Conservation (phyloP, 352 stramenopile genomes). For the Globisporangium iwayamae region DNA sequence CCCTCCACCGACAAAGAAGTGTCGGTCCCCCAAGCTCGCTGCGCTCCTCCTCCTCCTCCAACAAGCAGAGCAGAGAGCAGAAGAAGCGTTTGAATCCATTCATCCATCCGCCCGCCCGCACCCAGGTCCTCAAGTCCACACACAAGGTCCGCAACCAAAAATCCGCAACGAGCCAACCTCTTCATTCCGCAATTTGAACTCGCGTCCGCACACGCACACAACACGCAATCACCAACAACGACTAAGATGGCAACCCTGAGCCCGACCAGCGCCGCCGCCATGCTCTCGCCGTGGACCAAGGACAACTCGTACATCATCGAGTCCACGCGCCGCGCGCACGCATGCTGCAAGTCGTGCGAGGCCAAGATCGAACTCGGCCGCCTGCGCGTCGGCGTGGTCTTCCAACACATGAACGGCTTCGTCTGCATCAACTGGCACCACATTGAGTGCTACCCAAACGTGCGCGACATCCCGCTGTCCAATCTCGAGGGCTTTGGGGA, state of each 20-base stretch:
- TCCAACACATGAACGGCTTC: constrained; percentile 79
- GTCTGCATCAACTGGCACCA: constrained; percentile 86
- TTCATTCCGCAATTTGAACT: constrained; percentile 19
- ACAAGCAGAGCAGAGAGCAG: neutral
- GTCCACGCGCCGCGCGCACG: constrained; percentile 56
- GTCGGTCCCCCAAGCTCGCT: neutral
- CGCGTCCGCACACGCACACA: neutral
- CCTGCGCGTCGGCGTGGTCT: constrained; percentile 74
- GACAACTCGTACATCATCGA: constrained; percentile 82
- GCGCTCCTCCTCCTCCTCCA: neutral
- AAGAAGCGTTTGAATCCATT: constrained; percentile 10
- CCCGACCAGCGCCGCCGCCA: constrained; percentile 27
- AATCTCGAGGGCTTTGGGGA: constrained; percentile 73
- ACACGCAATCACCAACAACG: neutral
- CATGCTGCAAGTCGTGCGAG: constrained; percentile 76
- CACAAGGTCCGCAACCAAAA: neutral
- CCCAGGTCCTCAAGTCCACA: neutral
- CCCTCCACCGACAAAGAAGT: constrained; percentile 5
- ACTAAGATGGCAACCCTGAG: constrained; percentile 19
- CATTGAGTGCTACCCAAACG: constrained; percentile 70
- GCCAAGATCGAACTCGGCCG: constrained; percentile 57
- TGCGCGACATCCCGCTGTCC: constrained; percentile 49
- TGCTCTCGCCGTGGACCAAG: constrained; percentile 60
- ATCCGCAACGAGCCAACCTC: neutral
- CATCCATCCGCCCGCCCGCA: neutral